phyloP scores from a whole-genome alignment of 83 land plant species.

The Picea engelmannii region DNA sequence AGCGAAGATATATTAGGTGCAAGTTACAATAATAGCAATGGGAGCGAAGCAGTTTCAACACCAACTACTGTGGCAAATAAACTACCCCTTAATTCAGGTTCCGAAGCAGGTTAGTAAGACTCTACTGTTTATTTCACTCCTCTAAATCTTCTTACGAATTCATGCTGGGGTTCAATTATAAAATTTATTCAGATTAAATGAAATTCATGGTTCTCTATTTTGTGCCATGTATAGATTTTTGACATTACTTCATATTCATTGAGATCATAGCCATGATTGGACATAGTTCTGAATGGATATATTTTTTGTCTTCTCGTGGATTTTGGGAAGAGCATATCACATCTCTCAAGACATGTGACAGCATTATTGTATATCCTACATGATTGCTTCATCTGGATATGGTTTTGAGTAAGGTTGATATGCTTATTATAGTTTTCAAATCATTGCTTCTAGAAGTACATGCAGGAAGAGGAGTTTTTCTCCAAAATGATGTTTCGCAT shows the following conservation, averaged over 20 bases:
- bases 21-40: no score
- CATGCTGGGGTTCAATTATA: not conserved
- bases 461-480: not conserved
- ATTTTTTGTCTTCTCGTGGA: not conserved
- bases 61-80: not conserved
- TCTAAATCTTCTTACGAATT: not conserved
- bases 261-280: not conserved
- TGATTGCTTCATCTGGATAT: no score
- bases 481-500: not conserved
- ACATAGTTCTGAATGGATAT: not conserved
- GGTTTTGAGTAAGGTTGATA: no score
- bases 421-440: no score
- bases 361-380: no score
- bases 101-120: not conserved
- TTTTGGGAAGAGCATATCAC: no score
- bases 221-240: not conserved
- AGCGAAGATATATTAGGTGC: no score
- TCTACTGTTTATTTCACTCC: not conserved
- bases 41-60: not conserved
- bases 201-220: not conserved
- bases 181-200: not conserved
- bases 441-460: not conserved
- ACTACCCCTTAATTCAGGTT: not conserved
- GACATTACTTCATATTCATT: not conserved
- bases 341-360: no score